Evolutionary conservation across 2,329 filamentous ascomycete species (phyloP), one percentile per base, ranked within the genome.

Genomic region (Pestalotiopsis fici): DNA sequence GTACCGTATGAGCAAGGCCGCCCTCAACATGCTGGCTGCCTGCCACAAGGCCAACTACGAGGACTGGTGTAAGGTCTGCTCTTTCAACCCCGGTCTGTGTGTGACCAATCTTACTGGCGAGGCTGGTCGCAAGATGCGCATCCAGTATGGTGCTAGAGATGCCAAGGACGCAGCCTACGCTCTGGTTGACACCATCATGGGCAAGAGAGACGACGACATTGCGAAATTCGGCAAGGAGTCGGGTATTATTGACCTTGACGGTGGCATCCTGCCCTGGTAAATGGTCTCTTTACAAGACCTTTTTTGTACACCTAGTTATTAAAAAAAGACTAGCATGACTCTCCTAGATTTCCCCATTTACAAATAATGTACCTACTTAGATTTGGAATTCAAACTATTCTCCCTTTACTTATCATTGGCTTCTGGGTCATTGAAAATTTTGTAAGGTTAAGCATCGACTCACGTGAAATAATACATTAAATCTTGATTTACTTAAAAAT

Each of bases 1-100:
- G 4, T 80, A 80, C 66, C 75, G 78, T 27, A 76, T 77, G 68
- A 78, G 75, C 71, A 81, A 81, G 71, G 71, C 78, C 0, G 79
- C 78, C 0, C 57, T 81, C n/a, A 79, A 81, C 69, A 75, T 81
- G 79, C 47, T 78, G 3, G 71, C 77, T 0, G 75, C 72, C 21
- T 75, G 76, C 61, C 73, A 78, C 67, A 65, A 71, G 57, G 67
- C 71, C 43, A 69, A 74, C 39, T 77, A 70, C 56, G 70, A 67
- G 23, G 72, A 75, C 2, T 76, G 74, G 75, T 27, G 75, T 43
- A 77, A 73, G 66, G 76, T 78, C 18, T 75, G 76, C 50, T 69
- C 76, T 2, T 79, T 76, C 21, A 76, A 77, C 28, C 78, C 78
- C 5, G 79, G 78, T 1, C 78, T 68, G 23, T 77, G 75, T 18